These are phyloP conservation scores for Fusarium pseudoanthophilum DNA, from an alignment of 2,329 filamentous ascomycete genomes.

Conservation along the genomic window DNA sequence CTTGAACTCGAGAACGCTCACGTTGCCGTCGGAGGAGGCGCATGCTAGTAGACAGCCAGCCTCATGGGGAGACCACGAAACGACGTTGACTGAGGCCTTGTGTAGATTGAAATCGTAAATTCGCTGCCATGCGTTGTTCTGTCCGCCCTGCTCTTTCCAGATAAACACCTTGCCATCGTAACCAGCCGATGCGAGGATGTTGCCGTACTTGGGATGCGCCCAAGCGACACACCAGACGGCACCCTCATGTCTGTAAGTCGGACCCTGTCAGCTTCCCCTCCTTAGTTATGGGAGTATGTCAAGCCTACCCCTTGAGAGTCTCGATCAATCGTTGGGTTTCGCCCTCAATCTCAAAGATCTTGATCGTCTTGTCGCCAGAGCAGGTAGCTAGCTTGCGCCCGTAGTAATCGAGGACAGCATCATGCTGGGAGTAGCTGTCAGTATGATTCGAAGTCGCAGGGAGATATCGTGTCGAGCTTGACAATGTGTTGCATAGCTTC, in stretches of 20 bases:
- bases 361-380: conserved; percentile 98
- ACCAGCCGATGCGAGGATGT: conserved; percentile 92
- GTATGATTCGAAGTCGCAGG: conserved; percentile 23
- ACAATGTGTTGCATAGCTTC: conserved; percentile 7
- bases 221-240: conserved; percentile 98
- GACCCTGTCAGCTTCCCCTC: conserved; percentile 26
- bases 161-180: conserved; percentile 99
- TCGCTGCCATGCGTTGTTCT: conserved; percentile 76
- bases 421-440: conserved; percentile 70
- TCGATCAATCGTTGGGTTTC: conserved; percentile 90
- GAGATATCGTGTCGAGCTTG: conserved; percentile 1
- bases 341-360: conserved; percentile 98
- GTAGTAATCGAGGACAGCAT: conserved; percentile 98
- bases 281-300: not conserved
- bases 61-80: conserved; percentile 97
- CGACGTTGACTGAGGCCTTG: conserved; percentile 96
- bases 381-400: conserved; percentile 95
- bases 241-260: conserved; percentile 80
- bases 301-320: conserved; percentile 87
- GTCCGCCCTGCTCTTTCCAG: conserved; percentile 85
- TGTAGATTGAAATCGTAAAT: conserved; percentile 94
- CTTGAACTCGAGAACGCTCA: conserved; percentile 95
- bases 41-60: conserved; percentile 93
- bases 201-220: conserved; percentile 98
- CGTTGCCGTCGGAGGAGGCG: conserved; percentile 92